Evolutionary conservation across 352 stramenopile species (phyloP).

Genomic region (Globisporangium canariense): DNA sequence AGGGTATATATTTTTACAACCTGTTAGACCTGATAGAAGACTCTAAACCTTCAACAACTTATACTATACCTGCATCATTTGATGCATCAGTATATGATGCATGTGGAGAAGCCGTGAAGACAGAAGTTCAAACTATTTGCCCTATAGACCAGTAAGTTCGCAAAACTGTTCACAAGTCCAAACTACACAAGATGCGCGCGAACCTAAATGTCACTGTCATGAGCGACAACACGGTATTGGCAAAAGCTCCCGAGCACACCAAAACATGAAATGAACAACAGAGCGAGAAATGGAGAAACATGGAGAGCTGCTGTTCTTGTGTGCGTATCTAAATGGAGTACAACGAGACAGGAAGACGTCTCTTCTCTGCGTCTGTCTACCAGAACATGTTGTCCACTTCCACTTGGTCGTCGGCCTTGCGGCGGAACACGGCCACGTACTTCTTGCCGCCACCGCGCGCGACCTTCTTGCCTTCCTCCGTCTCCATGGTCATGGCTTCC

Average conservation of each 20-base stretch:
- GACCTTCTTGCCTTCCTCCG: constrained; percentile 99
- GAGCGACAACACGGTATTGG: not conserved
- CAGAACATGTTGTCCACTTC: constrained; percentile 64
- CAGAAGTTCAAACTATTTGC: no score
- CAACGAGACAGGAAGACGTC: not conserved
- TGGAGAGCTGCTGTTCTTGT: not conserved
- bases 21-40: not conserved
- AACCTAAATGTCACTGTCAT: not conserved
- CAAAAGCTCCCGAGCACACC: no score
- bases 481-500: constrained; percentile 94
- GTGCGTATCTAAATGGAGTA: not conserved
- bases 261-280: no score
- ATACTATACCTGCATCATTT: not conserved
- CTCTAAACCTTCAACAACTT: not conserved
- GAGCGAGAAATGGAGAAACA: not conserved
- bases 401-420: constrained; percentile 60
- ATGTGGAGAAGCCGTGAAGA: not conserved
- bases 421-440: constrained; percentile 81
- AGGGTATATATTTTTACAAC: not conserved
- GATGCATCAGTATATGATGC: not conserved
- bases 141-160: not conserved
- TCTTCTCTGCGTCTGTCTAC: constrained; percentile 21
- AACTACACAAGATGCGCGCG: not conserved
- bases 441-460: constrained; percentile 88
- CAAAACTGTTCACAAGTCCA: not conserved